Evolutionary conservation across 2,329 filamentous ascomycete species (phyloP).

Genomic region (Aspergillus chevalieri): DNA sequence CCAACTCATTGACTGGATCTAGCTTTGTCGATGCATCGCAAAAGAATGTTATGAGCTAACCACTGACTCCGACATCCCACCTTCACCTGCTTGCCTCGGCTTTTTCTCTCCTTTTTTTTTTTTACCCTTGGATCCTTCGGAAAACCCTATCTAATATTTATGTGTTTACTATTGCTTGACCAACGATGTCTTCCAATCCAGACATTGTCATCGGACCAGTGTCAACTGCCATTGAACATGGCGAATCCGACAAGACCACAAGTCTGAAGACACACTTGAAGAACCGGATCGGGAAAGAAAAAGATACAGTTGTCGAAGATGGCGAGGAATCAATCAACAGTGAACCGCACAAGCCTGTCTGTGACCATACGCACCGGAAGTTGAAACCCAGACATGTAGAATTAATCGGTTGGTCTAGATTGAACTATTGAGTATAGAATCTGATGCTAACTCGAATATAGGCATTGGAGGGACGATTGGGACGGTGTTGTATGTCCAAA

Average conservation of each 20-base stretch:
- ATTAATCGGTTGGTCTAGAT: constrained; percentile 28
- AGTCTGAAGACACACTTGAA: neutral
- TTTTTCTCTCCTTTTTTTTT: neutral
- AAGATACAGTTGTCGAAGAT: constrained; percentile 11
- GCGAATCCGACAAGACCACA: neutral
- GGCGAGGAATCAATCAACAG: constrained; percentile 17
- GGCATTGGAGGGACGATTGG: constrained; percentile 42
- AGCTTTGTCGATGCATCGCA: no score
- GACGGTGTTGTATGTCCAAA: constrained; percentile 39
- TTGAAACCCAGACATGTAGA: constrained; percentile 43
- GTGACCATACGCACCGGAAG: constrained; percentile 35
- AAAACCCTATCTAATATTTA: constrained; percentile 4
- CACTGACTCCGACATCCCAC: no score
- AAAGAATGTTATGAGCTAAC: no score
- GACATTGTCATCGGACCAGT: neutral
- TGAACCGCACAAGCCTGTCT: constrained; percentile 17
- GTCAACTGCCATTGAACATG: neutral
- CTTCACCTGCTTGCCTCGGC: neutral
- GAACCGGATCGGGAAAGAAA: constrained; percentile 6
- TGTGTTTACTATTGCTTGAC: no score
- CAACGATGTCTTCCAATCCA: neutral
- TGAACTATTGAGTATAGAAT: neutral
- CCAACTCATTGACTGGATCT: no score
- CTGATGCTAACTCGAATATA: neutral
- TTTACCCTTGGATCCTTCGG: neutral